Evolutionary conservation across 2,329 filamentous ascomycete species (phyloP).

Genomic region (Apiospora arundinis): DNA sequence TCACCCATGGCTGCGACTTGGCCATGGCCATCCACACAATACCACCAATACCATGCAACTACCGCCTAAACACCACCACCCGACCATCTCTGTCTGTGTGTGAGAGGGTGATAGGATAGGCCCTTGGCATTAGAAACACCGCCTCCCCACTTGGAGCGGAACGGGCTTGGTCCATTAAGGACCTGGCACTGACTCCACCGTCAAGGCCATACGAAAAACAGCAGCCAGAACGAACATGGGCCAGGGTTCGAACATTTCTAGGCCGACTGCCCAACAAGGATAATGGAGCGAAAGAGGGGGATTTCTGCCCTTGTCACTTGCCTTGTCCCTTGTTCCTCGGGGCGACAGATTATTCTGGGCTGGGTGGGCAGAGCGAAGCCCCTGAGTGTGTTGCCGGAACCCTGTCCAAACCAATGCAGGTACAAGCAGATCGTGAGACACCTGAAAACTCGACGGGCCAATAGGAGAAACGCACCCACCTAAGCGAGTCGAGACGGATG

Average conservation of each 20-base stretch:
- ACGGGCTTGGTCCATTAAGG: constrained; percentile 17
- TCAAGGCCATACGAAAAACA: constrained; percentile 14
- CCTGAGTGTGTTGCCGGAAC: background rate
- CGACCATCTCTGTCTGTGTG: no score
- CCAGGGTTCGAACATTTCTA: constrained; percentile 6
- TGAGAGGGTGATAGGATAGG: background rate
- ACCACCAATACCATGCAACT: constrained; percentile 12
- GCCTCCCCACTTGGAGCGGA: constrained; percentile 17
- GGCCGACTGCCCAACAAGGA: constrained; percentile 3
- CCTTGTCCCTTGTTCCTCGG: background rate
- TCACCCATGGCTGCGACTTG: no score
- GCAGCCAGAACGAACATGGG: background rate
- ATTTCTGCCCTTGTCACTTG: no score
- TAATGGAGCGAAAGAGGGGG: background rate
- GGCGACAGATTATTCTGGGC: background rate
- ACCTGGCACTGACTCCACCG: constrained; percentile 10
- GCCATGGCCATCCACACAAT: background rate
- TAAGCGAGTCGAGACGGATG: constrained; percentile 1
- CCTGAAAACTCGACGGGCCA: constrained; percentile 6
- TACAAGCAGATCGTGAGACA: constrained; percentile 16
- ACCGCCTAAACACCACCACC: constrained; percentile 1
- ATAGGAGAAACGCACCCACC: background rate
- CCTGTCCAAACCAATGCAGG: constrained; percentile 17
- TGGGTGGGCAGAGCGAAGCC: background rate
- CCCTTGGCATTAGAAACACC: constrained; percentile 12